Evolutionary conservation across 2,329 filamentous ascomycete species (phyloP).

Genomic region (Coniella lustricola): DNA sequence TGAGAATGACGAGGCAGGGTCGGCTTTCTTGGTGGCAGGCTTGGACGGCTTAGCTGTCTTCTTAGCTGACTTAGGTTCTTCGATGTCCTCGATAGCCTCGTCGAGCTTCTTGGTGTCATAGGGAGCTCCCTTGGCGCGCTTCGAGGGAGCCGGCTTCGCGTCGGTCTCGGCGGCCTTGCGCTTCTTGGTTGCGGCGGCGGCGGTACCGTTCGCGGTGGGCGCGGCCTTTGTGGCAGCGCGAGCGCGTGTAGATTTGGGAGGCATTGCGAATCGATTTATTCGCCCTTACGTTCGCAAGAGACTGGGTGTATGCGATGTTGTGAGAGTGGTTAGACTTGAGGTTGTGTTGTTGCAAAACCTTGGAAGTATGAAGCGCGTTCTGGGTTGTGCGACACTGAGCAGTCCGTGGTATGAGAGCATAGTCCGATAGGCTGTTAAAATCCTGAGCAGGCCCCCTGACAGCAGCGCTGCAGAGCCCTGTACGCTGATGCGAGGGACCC

Average conservation of each 20-base stretch:
- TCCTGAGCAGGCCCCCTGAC: neutral
- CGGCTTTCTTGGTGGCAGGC: neutral
- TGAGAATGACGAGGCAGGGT: slow-evolving; percentile 8
- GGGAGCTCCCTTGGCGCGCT: neutral
- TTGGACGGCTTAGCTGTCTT: slow-evolving; percentile 6
- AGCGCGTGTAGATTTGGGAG: slow-evolving; percentile 10
- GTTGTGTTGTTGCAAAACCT: neutral
- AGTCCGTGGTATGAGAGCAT: neutral
- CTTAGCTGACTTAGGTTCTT: neutral
- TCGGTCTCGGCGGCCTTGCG: slow-evolving; percentile 13
- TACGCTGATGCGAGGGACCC: neutral
- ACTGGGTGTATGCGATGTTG: neutral
- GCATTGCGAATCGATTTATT: slow-evolving; percentile 6
- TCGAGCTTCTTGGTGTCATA: slow-evolving; percentile 2
- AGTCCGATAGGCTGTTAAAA: neutral
- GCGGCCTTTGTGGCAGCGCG: slow-evolving; percentile 9
- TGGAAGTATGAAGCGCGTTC: neutral
- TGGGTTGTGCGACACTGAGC: neutral
- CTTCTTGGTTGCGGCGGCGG: slow-evolving; percentile 14
- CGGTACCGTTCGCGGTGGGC: slow-evolving; percentile 7
- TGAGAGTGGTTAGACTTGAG: neutral
- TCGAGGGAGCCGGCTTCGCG: slow-evolving; percentile 1
- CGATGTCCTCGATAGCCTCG: slow-evolving; percentile 3
- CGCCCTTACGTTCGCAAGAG: no score
- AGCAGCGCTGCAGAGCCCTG: neutral